Percentiles rank a stretch among this genome's conserved stretches.
Evolutionary conservation across 768 basidiomycete genomes (phyloP).

Genomic region (Hygrocybe coccinea): DNA sequence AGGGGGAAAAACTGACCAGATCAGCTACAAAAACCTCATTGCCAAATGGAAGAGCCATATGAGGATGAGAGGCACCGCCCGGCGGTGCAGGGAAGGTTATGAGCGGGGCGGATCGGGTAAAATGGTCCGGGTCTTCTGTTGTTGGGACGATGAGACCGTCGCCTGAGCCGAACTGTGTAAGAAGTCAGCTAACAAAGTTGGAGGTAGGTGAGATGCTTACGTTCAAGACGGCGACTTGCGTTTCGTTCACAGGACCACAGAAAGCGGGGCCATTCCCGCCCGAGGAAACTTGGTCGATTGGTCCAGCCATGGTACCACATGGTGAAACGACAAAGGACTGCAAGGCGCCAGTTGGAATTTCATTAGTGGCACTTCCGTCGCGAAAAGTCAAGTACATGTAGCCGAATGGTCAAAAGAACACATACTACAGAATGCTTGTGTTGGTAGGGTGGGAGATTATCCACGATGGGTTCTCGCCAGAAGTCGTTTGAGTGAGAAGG

Average conservation of each 20-base stretch:
- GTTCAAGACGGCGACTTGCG: conserved; percentile 58
- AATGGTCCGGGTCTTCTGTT: conserved; percentile 30
- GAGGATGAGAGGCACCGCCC: conserved; percentile 54
- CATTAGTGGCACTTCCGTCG: conserved; percentile 52
- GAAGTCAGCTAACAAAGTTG: too few relatives aligned
- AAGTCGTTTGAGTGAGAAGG: conserved; percentile 43
- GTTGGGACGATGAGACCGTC: conserved; percentile 52
- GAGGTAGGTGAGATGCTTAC: too few relatives aligned
- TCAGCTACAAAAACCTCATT: conserved; percentile 61
- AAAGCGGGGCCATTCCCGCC: conserved; percentile 52
- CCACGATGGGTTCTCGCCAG: conserved; percentile 57
- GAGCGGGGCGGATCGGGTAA: conserved; percentile 34
- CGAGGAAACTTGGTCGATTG: conserved; percentile 44
- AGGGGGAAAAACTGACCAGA: conserved; percentile 41
- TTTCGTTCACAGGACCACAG: conserved; percentile 46
- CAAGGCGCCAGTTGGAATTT: conserved; percentile 44
- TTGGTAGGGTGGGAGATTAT: conserved; percentile 53
- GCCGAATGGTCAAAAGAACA: too few relatives aligned
- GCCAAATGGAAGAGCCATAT: conserved; percentile 56
- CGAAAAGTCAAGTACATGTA: conserved; percentile 4
- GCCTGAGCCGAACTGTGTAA: conserved; percentile 49
- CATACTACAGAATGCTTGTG: conserved; percentile 46
- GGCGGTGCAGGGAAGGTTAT: conserved; percentile 50
- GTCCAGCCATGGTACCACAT: conserved; percentile 41
- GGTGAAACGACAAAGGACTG: conserved; percentile 53